phyloP scores from a whole-genome alignment of 1,139 yeast species.

The Saccharomyces hybrid region DNA sequence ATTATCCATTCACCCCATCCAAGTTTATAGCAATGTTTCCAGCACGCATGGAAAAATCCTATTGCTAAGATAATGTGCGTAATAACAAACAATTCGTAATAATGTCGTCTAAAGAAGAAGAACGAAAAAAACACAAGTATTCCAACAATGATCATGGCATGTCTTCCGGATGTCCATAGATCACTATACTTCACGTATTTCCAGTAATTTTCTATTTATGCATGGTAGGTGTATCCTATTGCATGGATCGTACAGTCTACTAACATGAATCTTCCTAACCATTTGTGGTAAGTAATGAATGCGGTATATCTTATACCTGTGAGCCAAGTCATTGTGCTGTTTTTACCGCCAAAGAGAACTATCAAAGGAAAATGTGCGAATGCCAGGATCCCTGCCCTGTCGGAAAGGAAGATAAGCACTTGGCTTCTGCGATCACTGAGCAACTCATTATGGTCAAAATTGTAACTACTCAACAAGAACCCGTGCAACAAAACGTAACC shows the following conservation, averaged over 20 bases:
- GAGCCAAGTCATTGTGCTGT: conserved; percentile 52
- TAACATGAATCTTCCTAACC: conserved; percentile 47
- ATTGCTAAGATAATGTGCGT: conserved; percentile 53
- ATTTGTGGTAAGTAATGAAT: conserved; percentile 55
- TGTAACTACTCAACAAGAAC: conserved; percentile 34
- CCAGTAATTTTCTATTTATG: conserved; percentile 20
- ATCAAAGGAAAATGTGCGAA: conserved; percentile 43
- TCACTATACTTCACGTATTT: conserved; percentile 7
- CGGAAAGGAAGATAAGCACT: conserved; percentile 32
- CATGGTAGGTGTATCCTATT: conserved; percentile 32
- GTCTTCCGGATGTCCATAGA: conserved; percentile 44
- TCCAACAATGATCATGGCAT: conserved; percentile 34
- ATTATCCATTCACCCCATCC: conserved; percentile 42
- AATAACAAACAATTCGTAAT: conserved; percentile 57
- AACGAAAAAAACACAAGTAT: conserved; percentile 36
- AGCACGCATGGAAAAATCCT: conserved; percentile 49
- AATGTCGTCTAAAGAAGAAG: conserved; percentile 42
- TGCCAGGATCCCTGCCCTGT: conserved; percentile 49
- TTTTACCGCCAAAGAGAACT: conserved; percentile 52
- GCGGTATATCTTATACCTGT: conserved; percentile 59
- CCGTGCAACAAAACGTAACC: conserved; percentile 42
- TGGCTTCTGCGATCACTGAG: conserved; percentile 28
- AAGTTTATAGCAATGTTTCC: conserved; percentile 45
- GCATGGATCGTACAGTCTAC: conserved; percentile 40
- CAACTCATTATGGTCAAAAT: conserved; percentile 33